phyloP scores from a whole-genome alignment of 2,329 filamentous ascomycete species.

The Apiospora pterosperma region DNA sequence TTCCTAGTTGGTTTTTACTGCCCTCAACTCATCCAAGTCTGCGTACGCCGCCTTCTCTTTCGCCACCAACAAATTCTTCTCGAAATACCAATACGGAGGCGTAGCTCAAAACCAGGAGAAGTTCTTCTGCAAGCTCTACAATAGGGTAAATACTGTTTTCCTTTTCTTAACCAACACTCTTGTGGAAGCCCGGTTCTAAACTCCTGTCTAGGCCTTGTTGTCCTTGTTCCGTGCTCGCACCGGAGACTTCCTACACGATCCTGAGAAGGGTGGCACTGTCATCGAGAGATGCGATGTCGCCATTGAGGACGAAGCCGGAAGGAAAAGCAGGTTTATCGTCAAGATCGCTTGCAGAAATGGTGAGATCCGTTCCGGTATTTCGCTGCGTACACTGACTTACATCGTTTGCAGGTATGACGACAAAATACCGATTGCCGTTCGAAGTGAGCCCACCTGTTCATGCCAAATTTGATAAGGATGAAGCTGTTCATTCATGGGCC shows the following conservation, averaged over 20 bases:
- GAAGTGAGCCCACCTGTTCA: slow-evolving; percentile 72
- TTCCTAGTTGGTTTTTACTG: slow-evolving; percentile 65
- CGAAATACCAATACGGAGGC: slow-evolving; percentile 65
- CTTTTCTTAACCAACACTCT: not conserved
- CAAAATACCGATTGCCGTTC: slow-evolving; percentile 73
- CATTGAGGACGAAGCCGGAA: slow-evolving; percentile 67
- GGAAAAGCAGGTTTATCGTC: slow-evolving; percentile 70
- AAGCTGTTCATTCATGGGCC: slow-evolving; percentile 67
- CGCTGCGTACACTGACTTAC: slow-evolving; percentile 4
- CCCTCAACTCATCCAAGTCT: slow-evolving; percentile 77
- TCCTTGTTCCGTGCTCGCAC: slow-evolving; percentile 71
- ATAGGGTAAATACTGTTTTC: slow-evolving; percentile 46
- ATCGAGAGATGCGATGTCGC: slow-evolving; percentile 73
- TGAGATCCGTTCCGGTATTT: slow-evolving; percentile 20
- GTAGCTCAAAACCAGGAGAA: slow-evolving; percentile 47
- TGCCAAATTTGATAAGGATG: slow-evolving; percentile 67
- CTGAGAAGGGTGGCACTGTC: slow-evolving; percentile 60
- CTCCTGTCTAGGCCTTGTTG: slow-evolving; percentile 53
- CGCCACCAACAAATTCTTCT: slow-evolving; percentile 66
- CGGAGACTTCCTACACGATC: slow-evolving; percentile 52
- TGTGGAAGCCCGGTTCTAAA: not conserved
- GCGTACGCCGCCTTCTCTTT: slow-evolving; percentile 73
- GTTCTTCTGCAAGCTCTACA: slow-evolving; percentile 75
- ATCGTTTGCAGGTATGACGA: slow-evolving; percentile 58
- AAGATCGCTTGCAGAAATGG: slow-evolving; percentile 73